Conservation (phyloP, 768 basidiomycete species). For the Mycena latifolia region DNA sequence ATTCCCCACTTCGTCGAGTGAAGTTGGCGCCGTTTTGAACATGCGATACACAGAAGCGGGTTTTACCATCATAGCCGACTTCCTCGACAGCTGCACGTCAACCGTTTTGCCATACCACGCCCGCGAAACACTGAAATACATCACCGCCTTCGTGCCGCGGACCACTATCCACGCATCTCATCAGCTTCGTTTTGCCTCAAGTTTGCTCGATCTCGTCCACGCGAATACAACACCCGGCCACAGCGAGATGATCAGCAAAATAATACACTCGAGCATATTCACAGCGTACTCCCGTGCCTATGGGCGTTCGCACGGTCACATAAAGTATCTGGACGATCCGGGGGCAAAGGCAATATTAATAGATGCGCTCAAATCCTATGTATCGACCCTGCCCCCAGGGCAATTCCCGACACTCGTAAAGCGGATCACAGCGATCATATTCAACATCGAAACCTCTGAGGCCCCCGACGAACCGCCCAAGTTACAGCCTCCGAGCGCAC, state of each 20-base stretch:
- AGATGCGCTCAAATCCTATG: not conserved
- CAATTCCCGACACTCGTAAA: not conserved
- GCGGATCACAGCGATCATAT: not conserved
- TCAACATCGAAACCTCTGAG: not conserved
- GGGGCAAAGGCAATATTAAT: not conserved
- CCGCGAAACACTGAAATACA: no score
- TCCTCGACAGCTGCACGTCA: not conserved
- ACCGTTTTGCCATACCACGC: not conserved
- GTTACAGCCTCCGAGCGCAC: not conserved
- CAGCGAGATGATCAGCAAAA: not conserved
- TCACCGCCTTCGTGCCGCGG: no score
- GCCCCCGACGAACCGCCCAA: not conserved
- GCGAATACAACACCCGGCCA: not conserved
- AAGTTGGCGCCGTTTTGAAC: not conserved
- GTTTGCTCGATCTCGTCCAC: not conserved
- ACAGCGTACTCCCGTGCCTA: not conserved
- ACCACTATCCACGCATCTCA: not conserved
- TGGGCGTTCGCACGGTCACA: not conserved
- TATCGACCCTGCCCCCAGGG: not conserved
- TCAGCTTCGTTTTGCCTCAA: not conserved
- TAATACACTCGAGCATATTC: not conserved
- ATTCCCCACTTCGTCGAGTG: not conserved
- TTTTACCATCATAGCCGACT: not conserved
- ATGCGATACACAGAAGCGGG: conserved; percentile 4
- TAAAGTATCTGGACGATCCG: not conserved